These are phyloP conservation scores for Cylindrotheca closterium DNA, from an alignment of 108 stramenopile species.

Conservation along the genomic window DNA sequence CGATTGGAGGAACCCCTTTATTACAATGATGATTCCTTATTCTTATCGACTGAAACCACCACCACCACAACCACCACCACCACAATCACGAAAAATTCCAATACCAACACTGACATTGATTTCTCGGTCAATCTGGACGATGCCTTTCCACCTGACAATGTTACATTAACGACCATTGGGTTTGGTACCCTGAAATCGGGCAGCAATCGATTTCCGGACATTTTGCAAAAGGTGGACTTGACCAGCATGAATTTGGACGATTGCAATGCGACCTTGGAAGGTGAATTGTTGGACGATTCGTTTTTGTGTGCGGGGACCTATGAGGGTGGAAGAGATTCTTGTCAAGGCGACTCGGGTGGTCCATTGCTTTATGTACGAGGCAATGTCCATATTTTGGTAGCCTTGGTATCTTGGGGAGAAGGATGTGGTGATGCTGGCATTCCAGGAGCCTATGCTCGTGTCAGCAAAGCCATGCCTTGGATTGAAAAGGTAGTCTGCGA, in stretches of 20 bases:
- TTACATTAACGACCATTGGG: constrained; percentile 43
- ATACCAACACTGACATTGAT: constrained; percentile 28
- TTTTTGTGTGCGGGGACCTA: constrained; percentile 12
- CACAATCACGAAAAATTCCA: too few species aligned
- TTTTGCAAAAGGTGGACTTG: constrained; percentile 36
- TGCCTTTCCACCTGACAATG: constrained; percentile 37
- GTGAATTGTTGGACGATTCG: constrained; percentile 1
- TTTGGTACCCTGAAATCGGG: constrained; percentile 51
- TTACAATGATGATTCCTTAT: constrained; percentile 16
- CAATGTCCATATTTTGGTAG: constrained; percentile 10
- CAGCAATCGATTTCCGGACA: not conserved
- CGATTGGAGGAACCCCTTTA: constrained; percentile 25
- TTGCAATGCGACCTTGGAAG: constrained; percentile 13
- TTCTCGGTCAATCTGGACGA: constrained; percentile 26
- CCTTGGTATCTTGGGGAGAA: constrained; percentile 21
- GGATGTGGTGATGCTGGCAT: constrained; percentile 16
- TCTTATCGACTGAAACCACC: constrained; percentile 2
- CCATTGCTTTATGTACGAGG: constrained; percentile 26
- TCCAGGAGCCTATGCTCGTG: constrained; percentile 60
- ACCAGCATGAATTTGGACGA: constrained; percentile 19
- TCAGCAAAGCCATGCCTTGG: constrained; percentile 46
- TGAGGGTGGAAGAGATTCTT: constrained; percentile 29
- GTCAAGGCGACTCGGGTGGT: constrained; percentile 58
- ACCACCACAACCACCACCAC: not conserved
- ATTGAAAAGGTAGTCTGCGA: constrained; percentile 46